Evolutionary conservation across 2,329 filamentous ascomycete species (phyloP), one percentile per base, ranked within the genome.

Genomic region (Colletotrichum echinochloae): DNA sequence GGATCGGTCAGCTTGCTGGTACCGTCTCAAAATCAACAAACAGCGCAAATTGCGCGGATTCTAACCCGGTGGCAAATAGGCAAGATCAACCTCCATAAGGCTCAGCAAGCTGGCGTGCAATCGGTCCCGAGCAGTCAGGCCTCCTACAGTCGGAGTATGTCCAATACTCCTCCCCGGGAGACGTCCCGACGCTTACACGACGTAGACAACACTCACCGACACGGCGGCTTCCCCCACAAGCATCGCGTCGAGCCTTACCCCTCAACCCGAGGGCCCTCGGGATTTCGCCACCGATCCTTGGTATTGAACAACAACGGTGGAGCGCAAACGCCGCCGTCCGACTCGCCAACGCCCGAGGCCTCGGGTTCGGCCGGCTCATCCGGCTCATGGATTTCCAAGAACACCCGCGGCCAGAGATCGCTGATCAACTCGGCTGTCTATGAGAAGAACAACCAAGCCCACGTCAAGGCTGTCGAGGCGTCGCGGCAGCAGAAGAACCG

Each of bases 361-460:
- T 76, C 76, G 49, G 76, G 79, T 11, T 66, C 80, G 12, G 78
- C 80, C 11, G 80, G 81, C 33, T 77, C 82, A 3, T 79, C 81
- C 30, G 75, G 75, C 30, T 80, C 88, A 3, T 95, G 92, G 89
- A 88, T 96, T 51, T 88, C 90, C 7, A 92, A 91, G 78, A 71
- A 56, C 9, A 91, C 86, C 60, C 92, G 93, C 78, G 91, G 92
- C 60, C 92, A 95, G 77, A 88, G 93, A 77, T 93, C 97, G 79
- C 83, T 97, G 49, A 96, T 97, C 80, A 97, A 95, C 78, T 89
- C 91, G 26, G 88, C 89, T 20, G 88, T 95, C 1, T 96, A 92
- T 78, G 90, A 94, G 73, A 91, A 93, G 78, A 90, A 94, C 71
- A 85, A 87, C 14, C 88, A 93, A 77, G 87, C 88, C 37, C 88